Conservation (phyloP, 148 eudicot genomes). For the Cornus suecica region DNA sequence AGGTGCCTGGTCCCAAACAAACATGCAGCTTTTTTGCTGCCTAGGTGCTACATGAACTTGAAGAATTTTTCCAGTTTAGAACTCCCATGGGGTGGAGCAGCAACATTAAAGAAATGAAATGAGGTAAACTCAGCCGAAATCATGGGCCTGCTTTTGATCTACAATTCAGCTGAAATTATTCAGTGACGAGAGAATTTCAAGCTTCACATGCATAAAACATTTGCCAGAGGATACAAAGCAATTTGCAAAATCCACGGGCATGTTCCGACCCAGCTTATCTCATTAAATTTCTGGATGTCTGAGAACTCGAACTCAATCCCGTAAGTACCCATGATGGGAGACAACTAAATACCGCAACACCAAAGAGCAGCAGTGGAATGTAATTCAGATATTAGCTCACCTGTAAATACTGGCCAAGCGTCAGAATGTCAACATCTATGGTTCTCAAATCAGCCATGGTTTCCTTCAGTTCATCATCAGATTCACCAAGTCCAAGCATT, state of each 20-base stretch:
- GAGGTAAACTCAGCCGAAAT: too few relatives aligned
- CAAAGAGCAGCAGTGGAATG: neutral
- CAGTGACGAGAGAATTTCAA: too few relatives aligned
- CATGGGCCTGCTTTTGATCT: too few relatives aligned
- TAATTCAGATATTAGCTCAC: slow-evolving; percentile 25
- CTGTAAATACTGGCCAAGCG: slow-evolving; percentile 93
- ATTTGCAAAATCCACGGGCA: neutral
- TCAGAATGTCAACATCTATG: slow-evolving; percentile 83
- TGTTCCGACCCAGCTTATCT: neutral
- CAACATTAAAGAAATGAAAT: too few relatives aligned
- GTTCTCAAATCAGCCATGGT: slow-evolving; percentile 83
- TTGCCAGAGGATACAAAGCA: neutral
- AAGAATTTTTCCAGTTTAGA: too few relatives aligned
- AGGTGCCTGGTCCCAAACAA: too few relatives aligned
- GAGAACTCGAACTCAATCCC: neutral
- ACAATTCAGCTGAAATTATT: too few relatives aligned
- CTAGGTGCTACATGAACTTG: too few relatives aligned
- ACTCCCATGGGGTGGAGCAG: too few relatives aligned
- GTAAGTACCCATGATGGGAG: neutral
- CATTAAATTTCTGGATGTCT: neutral
- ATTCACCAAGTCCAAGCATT: slow-evolving; percentile 95
- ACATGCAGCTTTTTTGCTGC: too few relatives aligned
- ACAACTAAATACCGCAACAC: neutral
- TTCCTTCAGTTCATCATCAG: slow-evolving; percentile 79
- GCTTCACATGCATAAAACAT: neutral